A percentile compares a stretch with the other conserved stretches of the same genome.
Conservation (phyloP, 306 rosid species). For the Dalbergia cochinchinensis region DNA sequence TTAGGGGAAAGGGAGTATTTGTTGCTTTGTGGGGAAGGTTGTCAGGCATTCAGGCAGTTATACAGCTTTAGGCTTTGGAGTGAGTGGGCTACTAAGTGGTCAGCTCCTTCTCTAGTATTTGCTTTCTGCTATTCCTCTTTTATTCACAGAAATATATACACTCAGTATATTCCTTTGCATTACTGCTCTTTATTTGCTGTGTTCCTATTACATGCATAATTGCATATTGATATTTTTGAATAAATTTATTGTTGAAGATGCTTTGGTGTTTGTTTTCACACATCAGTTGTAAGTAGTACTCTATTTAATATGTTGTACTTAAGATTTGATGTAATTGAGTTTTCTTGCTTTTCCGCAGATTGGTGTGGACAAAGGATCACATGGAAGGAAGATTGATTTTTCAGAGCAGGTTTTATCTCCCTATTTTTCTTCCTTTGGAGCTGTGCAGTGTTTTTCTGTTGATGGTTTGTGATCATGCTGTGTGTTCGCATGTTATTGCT, state of each 20-base stretch:
- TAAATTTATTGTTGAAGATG: slow-evolving; percentile 8
- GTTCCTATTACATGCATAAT: neutral
- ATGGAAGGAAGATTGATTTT: slow-evolving; percentile 71
- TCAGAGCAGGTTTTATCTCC: slow-evolving; percentile 66
- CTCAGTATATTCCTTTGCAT: too few relatives aligned
- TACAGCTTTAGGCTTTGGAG: too few relatives aligned
- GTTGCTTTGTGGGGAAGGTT: too few relatives aligned
- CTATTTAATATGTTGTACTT: neutral
- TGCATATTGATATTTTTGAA: neutral
- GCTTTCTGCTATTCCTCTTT: too few relatives aligned
- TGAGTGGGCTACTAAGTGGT: too few relatives aligned
- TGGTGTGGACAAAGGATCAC: slow-evolving; percentile 92
- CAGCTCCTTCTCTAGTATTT: too few relatives aligned
- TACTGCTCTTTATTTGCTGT: too few relatives aligned
- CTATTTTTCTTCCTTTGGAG: neutral
- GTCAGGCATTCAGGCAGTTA: too few relatives aligned
- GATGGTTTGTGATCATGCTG: neutral
- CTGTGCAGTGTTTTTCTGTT: neutral
- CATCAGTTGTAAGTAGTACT: slow-evolving; percentile 18
- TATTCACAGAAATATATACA: too few relatives aligned
- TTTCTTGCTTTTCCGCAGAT: slow-evolving; percentile 55
- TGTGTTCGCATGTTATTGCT: neutral
- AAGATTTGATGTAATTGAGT: neutral
- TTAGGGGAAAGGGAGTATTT: too few relatives aligned
- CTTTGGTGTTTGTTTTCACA: slow-evolving; percentile 10